Evolutionary conservation across 305 asterid species (phyloP), one percentile per base, ranked within the genome.

Genomic region (Fraxinus dipetala): DNA sequence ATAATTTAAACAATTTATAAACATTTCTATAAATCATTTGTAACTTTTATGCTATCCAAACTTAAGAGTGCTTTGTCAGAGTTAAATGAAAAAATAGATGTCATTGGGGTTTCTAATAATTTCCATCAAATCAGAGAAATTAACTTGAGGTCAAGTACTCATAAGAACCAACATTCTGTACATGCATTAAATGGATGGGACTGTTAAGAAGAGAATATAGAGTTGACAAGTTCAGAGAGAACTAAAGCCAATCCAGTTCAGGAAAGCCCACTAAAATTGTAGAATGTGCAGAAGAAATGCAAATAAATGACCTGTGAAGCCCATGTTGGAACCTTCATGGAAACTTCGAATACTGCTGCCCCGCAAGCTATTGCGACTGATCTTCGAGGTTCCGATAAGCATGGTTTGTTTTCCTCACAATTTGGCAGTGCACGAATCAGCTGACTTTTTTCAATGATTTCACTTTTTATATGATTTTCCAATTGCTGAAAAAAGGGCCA

Each of bases 381-480:
- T 85, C 98, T 87, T 79, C 98, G 92, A 78, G 98, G 99, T 83
- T 91, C 95, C 51, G 92, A 89, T 11, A 88, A 79, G 77, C 91
- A 89, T 8, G 83, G 87, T 78, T 85, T 92, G 73, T 84, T 87
- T 75, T 91, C 97, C 59, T 93, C 97, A 38, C 86, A 81, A 79
- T 80, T 87, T 34, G 88, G 80, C 75, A 85, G 87, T n/a, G 91
- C 92, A 43, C 89, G 98, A 83, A 93, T 85, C 86, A 94, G 87
- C 83, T 78, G 91, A 79, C 87, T 89, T 28, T 94, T 92, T 85
- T 92, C 98, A 63, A 96, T 89, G 75, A 93, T 86, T 86, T 96
- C 99, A 83, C 93, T 94, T 88, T 94, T 96, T 88, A 96, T 94
- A 87, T 96, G 98, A 90, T 93, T 94, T 89, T 96, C 98, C 91